Conservation (phyloP, 2,329 filamentous ascomycete genomes). For the Pyricularia sp. region DNA sequence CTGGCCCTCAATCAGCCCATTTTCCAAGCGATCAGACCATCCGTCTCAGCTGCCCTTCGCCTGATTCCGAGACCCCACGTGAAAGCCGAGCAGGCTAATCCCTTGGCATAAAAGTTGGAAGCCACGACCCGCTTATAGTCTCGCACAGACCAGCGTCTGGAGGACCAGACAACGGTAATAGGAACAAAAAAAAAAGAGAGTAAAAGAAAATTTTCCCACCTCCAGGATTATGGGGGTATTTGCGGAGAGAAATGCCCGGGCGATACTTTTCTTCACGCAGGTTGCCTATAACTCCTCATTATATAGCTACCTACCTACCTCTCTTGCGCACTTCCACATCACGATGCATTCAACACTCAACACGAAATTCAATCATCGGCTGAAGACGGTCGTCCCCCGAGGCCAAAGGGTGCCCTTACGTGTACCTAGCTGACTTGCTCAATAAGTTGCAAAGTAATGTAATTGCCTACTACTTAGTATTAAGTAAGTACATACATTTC, state of each 20-base stretch:
- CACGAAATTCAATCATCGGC: not conserved
- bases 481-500: not conserved
- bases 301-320: not conserved
- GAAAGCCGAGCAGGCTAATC: not conserved
- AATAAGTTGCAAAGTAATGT: too few relatives aligned
- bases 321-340: not conserved
- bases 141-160: not conserved
- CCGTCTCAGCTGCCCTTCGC: constrained; percentile 1
- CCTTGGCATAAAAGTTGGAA: not conserved
- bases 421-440: not conserved
- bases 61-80: constrained; percentile 1
- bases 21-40: constrained; percentile 6
- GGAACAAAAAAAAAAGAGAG: not conserved
- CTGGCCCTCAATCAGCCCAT: constrained; percentile 3
- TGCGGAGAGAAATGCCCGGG: not conserved
- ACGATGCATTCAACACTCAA: not conserved
- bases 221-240: not conserved
- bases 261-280: not conserved
- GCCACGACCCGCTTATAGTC: not conserved
- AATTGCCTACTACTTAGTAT: too few relatives aligned
- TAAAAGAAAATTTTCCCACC: not conserved
- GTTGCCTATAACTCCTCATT: not conserved
- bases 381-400: not conserved
- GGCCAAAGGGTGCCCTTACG: not conserved
- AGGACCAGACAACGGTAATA: too few relatives aligned